A percentile compares a stretch with the other conserved stretches of the same genome.
phyloP scores from a whole-genome alignment of 2,329 filamentous ascomycete species.

The Exophiala mesophila region DNA sequence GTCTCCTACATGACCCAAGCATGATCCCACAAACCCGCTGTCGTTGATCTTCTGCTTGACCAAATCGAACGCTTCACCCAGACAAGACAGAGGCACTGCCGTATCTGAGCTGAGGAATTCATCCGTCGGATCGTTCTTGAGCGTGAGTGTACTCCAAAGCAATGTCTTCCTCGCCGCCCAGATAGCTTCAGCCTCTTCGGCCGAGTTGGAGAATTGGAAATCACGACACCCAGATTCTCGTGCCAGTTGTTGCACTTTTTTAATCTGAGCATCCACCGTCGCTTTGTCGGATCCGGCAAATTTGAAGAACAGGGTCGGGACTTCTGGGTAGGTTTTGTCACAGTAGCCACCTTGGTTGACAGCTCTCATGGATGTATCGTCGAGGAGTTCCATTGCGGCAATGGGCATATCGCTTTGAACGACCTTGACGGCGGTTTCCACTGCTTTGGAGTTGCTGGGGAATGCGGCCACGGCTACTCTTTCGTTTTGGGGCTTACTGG shows the following conservation, averaged over 20 bases:
- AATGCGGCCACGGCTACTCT: constrained; percentile 77
- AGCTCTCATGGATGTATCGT: constrained; percentile 79
- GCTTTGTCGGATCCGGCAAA: constrained; percentile 61
- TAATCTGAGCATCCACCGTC: constrained; percentile 73
- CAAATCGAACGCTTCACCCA: constrained; percentile 19
- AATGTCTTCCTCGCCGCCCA: constrained; percentile 82
- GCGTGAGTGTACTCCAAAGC: constrained; percentile 71
- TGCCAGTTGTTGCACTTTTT: constrained; percentile 60
- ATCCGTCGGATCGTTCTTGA: constrained; percentile 53
- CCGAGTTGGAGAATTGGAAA: constrained; percentile 70
- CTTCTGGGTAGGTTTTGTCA: constrained; percentile 65
- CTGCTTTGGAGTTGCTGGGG: constrained; percentile 69
- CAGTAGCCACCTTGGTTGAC: constrained; percentile 65
- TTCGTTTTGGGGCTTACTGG: constrained; percentile 68
- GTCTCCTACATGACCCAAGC: constrained; percentile 25
- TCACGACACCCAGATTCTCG: constrained; percentile 56
- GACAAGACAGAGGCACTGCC: constrained; percentile 56
- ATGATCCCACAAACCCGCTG: constrained; percentile 29
- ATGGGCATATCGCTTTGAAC: constrained; percentile 69
- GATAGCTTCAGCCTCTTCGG: constrained; percentile 67
- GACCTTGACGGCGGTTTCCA: constrained; percentile 66
- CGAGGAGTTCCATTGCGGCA: constrained; percentile 79
- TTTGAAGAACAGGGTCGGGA: constrained; percentile 78
- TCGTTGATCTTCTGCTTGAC: constrained; percentile 8
- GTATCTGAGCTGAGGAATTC: constrained; percentile 83